Evolutionary conservation across 805 yeast species (phyloP).

Genomic region (Candida oleophila): DNA sequence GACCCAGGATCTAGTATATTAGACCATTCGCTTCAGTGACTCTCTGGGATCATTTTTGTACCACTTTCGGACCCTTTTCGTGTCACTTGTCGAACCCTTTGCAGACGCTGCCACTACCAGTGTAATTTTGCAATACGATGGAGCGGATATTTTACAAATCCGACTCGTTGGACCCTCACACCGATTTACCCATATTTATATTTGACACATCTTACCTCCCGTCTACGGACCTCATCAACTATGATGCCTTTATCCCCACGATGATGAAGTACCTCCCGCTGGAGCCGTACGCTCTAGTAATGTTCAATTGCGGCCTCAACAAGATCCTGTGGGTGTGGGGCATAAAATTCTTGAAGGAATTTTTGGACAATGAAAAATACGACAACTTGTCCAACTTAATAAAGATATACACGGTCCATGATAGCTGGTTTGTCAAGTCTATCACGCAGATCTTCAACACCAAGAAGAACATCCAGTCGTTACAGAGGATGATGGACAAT

Average conservation of each 20-base stretch:
- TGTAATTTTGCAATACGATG: conserved; percentile 26
- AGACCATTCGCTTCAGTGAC: too few species aligned
- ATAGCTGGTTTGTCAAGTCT: conserved; percentile 83
- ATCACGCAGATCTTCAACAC: conserved; percentile 65
- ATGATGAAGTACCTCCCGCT: conserved; percentile 59
- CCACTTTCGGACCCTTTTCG: too few species aligned
- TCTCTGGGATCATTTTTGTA: too few species aligned
- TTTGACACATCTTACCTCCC: conserved; percentile 85
- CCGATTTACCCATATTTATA: conserved; percentile 71
- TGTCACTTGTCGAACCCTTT: too few species aligned
- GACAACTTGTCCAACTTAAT: conserved; percentile 49
- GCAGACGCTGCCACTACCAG: too few species aligned
- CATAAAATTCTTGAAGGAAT: conserved; percentile 47
- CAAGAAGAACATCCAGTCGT: conserved; percentile 24
- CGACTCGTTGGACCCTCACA: conserved; percentile 61
- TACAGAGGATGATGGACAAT: conserved; percentile 27
- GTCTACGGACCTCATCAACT: conserved; percentile 42
- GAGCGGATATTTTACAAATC: conserved; percentile 56
- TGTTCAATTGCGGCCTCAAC: conserved; percentile 81
- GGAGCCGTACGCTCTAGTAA: conserved; percentile 62
- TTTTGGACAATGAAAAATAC: conserved; percentile 46
- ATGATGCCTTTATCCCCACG: conserved; percentile 55
- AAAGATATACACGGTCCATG: conserved; percentile 80
- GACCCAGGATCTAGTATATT: too few species aligned
- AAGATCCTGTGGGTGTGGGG: conserved; percentile 73